These are phyloP conservation scores for Vigna angularis DNA, from an alignment of 306 rosid species.

Conservation along the genomic window DNA sequence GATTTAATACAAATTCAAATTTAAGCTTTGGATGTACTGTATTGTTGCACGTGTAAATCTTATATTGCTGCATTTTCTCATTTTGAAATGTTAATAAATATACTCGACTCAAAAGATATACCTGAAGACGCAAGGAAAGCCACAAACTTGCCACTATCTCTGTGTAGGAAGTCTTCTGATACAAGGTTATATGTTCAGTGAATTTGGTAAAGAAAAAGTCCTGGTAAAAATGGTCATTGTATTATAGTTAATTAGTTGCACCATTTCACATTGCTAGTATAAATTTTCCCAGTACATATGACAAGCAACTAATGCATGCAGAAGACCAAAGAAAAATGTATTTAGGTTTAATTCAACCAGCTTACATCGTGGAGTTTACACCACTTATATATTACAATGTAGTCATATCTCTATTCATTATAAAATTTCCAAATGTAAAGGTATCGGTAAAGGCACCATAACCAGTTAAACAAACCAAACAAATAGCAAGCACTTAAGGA, in stretches of 20 bases:
- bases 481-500: background rate
- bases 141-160: conserved; percentile 92
- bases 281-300: conserved; percentile 12
- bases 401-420: no score
- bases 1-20: conserved; percentile 31
- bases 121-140: conserved; percentile 99
- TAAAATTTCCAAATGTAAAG: background rate
- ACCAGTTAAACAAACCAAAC: background rate
- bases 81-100: conserved; percentile 8
- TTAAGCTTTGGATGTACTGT: background rate
- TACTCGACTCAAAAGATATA: conserved; percentile 37
- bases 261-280: conserved; percentile 14
- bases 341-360: no score
- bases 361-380: no score
- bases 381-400: no score
- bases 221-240: conserved; percentile 55
- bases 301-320: conserved; percentile 34
- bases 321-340: conserved; percentile 10
- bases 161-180: conserved; percentile 94
- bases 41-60: conserved; percentile 10
- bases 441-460: background rate
- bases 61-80: conserved; percentile 28
- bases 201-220: conserved; percentile 78
- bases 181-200: conserved; percentile 63
- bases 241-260: conserved; percentile 33